Base-by-base conservation (phyloP, 2,329 filamentous ascomycete species). In the Exophiala xenobiotica region DNA sequence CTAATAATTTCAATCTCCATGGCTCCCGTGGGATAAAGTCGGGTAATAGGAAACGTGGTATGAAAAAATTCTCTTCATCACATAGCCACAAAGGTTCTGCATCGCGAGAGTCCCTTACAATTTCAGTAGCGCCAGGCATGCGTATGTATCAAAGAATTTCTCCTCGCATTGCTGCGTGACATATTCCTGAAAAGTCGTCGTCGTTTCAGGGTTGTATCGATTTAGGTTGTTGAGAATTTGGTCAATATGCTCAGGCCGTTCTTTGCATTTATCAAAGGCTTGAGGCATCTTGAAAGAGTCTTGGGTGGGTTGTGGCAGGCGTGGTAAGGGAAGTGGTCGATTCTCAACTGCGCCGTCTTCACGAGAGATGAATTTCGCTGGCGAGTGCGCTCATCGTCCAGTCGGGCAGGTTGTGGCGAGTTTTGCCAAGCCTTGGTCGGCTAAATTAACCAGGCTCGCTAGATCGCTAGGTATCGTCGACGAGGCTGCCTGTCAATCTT, bases 1-100 rank as follows among this genome's bases (percentile, higher is more conserved):
- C 81, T 86, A 85, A 85, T 83, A 79, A 72, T 65, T 51, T 67
- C 70, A 77, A 71, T 82, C 86, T 85, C 90, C 87, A 89, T 72
- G 67, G 73, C 65, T 67, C 74, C 71, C 68, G 75, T 65, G 56
- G 62, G 60, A 66, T 73, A 74, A n/a, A 72, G 74, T 95, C 90
- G 88, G 89, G 82, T 95, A 96, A 96, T 95, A 96, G 89, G 88
- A 95, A 96, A 96, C 90, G 89, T 95, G 86, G 74, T 74, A 83
- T n/a, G 63, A 63, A 62, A 64, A 39, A 75, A 69, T 64, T 72
- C 79, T 76, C 71, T 80, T 90, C 88, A 91, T 95, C 88, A 89
- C 79, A 64, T 47, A 57, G 51, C 37, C n/a, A 19, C 8, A 37
- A 38, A 11, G 8, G 7, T 8, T 22, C n/a, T 18, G 19, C 16